phyloP scores from a whole-genome alignment of 2,329 filamentous ascomycete genomes.

The Harringtonia lauricola region DNA sequence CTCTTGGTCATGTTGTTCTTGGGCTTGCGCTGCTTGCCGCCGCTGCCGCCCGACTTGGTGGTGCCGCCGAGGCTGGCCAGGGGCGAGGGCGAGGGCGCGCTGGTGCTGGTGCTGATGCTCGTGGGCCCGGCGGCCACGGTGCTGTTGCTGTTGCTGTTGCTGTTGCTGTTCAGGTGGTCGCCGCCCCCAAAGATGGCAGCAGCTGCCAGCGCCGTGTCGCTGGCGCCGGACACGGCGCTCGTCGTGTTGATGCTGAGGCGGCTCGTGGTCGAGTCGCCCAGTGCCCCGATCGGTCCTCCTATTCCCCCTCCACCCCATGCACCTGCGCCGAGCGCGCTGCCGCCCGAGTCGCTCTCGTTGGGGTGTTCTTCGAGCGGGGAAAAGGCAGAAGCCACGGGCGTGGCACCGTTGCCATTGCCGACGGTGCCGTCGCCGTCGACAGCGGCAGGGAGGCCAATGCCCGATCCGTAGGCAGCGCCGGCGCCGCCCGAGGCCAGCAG shows the following conservation, averaged over 20 bases:
- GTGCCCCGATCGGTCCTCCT: too few species aligned
- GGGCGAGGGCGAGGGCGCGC: constrained; percentile 25
- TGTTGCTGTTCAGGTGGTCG: constrained; percentile 28
- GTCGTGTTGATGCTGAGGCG: constrained; percentile 11
- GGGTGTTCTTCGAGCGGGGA: constrained; percentile 8
- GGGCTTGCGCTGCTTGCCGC: constrained; percentile 71
- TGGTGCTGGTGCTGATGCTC: constrained; percentile 31
- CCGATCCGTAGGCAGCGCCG: constrained; percentile 15
- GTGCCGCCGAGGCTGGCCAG: constrained; percentile 67
- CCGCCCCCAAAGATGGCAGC: neutral
- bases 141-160: constrained; percentile 22
- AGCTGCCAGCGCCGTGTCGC: constrained; percentile 20
- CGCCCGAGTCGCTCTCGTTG: constrained; percentile 9
- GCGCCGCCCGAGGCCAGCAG: constrained; percentile 33
- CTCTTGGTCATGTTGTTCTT: constrained; percentile 99
- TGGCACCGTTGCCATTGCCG: neutral
- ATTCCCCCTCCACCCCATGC: too few species aligned
- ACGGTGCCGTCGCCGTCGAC: constrained; percentile 7
- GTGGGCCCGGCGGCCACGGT: neutral
- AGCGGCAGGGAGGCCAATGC: constrained; percentile 22
- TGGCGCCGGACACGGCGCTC: constrained; percentile 8
- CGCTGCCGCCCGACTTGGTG: constrained; percentile 54
- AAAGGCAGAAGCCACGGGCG: neutral
- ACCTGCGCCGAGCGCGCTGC: neutral
- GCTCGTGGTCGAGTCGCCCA: constrained; percentile 7